phyloP scores from a whole-genome alignment of 2,329 filamentous ascomycete species.

The Ophiostoma triangulosporum region DNA sequence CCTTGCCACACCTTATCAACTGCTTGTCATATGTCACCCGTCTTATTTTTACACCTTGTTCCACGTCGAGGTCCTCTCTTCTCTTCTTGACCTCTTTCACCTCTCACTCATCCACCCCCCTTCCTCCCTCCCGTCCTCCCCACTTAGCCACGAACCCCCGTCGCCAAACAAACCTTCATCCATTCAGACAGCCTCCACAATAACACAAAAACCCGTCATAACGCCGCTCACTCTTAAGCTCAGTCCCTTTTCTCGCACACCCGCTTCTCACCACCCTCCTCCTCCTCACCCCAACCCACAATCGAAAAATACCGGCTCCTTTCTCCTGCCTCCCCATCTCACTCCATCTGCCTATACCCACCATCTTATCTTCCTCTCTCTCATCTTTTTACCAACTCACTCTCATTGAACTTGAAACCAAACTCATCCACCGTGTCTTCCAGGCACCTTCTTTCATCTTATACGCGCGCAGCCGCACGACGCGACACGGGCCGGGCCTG shows the following conservation, averaged over 20 bases:
- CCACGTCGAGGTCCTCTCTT: neutral
- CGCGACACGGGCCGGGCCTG: neutral
- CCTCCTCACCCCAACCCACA: slow-evolving; percentile 2
- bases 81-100: too few relatives aligned
- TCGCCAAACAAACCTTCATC: slow-evolving; percentile 7
- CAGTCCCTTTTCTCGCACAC: neutral
- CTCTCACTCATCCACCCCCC: neutral
- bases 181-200: slow-evolving; percentile 10
- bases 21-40: neutral
- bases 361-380: neutral
- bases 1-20: neutral
- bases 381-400: neutral
- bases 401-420: neutral
- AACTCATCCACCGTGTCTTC: neutral
- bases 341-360: neutral
- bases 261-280: neutral
- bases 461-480: neutral
- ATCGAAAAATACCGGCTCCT: neutral
- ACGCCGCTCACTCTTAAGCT: slow-evolving; percentile 3
- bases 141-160: slow-evolving; percentile 11
- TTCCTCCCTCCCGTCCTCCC: slow-evolving; percentile 8
- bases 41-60: neutral
- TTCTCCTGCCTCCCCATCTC: neutral
- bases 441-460: neutral
- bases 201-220: slow-evolving; percentile 5